Evolutionary conservation across 306 rosid genomes (phyloP), one percentile per base, ranked within the genome.

Genomic region (Aeschynomene evenia): DNA sequence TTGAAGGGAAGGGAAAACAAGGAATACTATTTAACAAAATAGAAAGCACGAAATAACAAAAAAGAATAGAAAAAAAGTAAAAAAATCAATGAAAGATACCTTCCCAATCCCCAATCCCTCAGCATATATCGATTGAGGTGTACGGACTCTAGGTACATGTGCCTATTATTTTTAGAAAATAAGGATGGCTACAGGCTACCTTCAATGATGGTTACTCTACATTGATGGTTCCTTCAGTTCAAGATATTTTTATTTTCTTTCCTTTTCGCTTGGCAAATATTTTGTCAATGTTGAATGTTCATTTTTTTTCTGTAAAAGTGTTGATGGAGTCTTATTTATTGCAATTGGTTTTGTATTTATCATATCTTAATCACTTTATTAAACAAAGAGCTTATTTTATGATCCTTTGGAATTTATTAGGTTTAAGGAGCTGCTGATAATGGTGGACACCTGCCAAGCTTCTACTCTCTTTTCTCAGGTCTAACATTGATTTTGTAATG

Each of bases 401-500:
- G n/a, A 15, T 67, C 45, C 13, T 68, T 26, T 67, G 56, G 54
- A 33, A n/a, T n/a, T n/a, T n/a, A n/a, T n/a, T n/a, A 94, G 99
- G 86, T 94, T 94, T 68, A 94, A 94, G 92, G 98, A 94, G 96
- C 85, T 94, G 65, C 91, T 94, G 70, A 87, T 93, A 84, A 90
- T 90, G 98, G 98, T 94, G 74, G 98, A 90, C 78, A 94, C 98
- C 31, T 90, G 98, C 81, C 98, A 94, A 85, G 98, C 97, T 71
- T 86, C 96, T 22, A 90, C 97, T 43, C 90, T 94, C 80, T 94
- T 94, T 87, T 84, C 91, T 54, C 98, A 90, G 97, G 97, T 94
- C 39, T 76, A 80, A 68, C 36, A 31, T 72, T 80, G 28, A 40
- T 70, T 19, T 26, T 24, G 15, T 67, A 31, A 16, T 36, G 48